A percentile compares a stretch with the other conserved stretches of the same genome.
Evolutionary conservation across 2,329 filamentous ascomycete species (phyloP).

Genomic region (Akanthomyces dipterigenus): DNA sequence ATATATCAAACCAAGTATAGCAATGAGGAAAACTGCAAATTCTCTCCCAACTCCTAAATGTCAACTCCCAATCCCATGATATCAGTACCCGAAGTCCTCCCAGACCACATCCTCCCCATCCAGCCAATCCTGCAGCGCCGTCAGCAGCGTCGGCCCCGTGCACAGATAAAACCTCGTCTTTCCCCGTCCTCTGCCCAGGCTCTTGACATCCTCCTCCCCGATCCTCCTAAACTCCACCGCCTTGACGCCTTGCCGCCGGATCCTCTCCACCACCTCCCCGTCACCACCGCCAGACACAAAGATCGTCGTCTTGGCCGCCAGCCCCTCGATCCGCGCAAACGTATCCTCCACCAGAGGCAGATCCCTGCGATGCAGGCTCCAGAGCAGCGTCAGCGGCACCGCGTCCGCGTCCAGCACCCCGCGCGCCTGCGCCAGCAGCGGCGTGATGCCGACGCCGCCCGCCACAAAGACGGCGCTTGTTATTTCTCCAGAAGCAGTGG

Average conservation of each 20-base stretch:
- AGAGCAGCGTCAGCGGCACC: conserved; percentile 53
- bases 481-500: not conserved
- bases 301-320: conserved; percentile 48
- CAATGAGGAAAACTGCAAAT: too few species aligned
- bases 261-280: conserved; percentile 27
- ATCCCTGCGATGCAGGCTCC: conserved; percentile 60
- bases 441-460: conserved; percentile 78
- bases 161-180: conserved; percentile 45
- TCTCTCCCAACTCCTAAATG: too few species aligned
- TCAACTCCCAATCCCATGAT: not conserved
- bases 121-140: conserved; percentile 43
- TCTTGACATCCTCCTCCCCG: conserved; percentile 34
- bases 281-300: conserved; percentile 54
- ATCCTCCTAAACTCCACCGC: conserved; percentile 33
- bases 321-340: conserved; percentile 42
- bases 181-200: conserved; percentile 28
- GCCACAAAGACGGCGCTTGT: conserved; percentile 54
- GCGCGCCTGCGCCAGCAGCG: conserved; percentile 62
- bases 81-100: conserved; percentile 56
- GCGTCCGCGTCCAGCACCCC: conserved; percentile 33
- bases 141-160: conserved; percentile 36
- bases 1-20: too few species aligned
- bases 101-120: conserved; percentile 46
- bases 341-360: conserved; percentile 54
- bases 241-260: conserved; percentile 28